Base-by-base conservation (phyloP, 805 yeast genomes). In the Kazachstania martiniae region DNA sequence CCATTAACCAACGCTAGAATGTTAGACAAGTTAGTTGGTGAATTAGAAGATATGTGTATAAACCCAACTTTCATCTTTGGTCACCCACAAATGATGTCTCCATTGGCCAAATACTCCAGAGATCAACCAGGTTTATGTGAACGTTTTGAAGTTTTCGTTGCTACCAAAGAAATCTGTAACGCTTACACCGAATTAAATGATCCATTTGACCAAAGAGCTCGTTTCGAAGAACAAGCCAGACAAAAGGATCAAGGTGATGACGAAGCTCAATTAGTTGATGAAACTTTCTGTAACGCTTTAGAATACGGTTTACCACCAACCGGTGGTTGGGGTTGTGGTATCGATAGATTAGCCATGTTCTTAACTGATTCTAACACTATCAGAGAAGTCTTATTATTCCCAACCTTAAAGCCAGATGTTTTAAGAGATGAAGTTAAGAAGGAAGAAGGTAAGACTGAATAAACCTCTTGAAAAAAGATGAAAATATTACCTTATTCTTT, bases 311-410 rank as follows among this genome's bases (percentile, higher is more conserved):
- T 89, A 54, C 98, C 98, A 39, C 98, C 98, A 53, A 91, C 97
- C 49, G 97, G 94, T 62, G 98, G 98, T 49, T 89, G 97, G 97
- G 98, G 98, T 51, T 80, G 94, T 66, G 98, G 98, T 73, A 87
- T 89, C 48, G 98, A 89, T 66, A 81, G 98, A 71, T 61, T 89
- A 56, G 86, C 95, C 56, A 89, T 89, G 98, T 91, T 91, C 70
- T 74, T 91, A 67, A 91, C 97, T 41, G 77, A 91, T 64, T 83
- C 95, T 37, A 82, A 86, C 70, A 83, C 95, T 47, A 89, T 89
- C 56, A 85, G 95, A 77, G 98, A 89, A 69, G 97, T 89, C 30
- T 70, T 89, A 49, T 68, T 91, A 61, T 89, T 89, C 94, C 98
- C 98, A 62, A 87, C 97, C 41, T 84, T 89, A 75, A 91, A 87